A percentile compares a stretch with the other conserved stretches of the same genome.
These are phyloP conservation scores for Phoma sp. DNA, from an alignment of 2,329 filamentous ascomycete genomes.

Conservation along the genomic window DNA sequence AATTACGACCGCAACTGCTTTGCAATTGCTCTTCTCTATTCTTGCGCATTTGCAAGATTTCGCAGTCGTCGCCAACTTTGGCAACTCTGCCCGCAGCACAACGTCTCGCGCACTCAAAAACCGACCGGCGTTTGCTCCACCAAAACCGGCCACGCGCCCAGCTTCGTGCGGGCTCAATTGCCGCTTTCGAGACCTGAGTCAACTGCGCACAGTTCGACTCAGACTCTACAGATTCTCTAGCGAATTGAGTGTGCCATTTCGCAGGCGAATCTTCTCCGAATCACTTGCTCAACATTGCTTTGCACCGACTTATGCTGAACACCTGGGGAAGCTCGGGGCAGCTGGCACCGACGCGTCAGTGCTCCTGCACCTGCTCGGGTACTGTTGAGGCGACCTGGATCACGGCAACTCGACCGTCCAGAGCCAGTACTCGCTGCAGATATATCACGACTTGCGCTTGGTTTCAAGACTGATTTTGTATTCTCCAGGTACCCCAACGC, in stretches of 20 bases:
- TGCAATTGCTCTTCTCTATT: neutral
- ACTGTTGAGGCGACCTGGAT: constrained; percentile 11
- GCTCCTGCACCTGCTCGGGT: constrained; percentile 11
- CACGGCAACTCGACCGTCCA: neutral
- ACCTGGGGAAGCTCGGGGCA: constrained; percentile 8
- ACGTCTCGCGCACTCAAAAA: constrained; percentile 19
- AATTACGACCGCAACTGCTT: neutral
- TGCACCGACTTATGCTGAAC: neutral
- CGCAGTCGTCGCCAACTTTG: constrained; percentile 18
- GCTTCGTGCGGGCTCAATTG: constrained; percentile 26
- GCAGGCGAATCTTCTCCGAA: constrained; percentile 2
- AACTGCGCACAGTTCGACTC: neutral
- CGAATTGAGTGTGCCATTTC: neutral
- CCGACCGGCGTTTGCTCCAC: constrained; percentile 37
- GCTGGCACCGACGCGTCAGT: constrained; percentile 11
- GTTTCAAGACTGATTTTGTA: neutral
- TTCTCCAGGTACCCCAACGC: neutral
- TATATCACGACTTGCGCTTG: neutral
- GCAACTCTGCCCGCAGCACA: constrained; percentile 27
- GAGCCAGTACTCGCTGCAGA: neutral
- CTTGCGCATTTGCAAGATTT: neutral
- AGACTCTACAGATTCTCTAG: neutral
- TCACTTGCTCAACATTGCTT: neutral
- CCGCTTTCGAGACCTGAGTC: constrained; percentile 18
- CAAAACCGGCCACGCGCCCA: constrained; percentile 14